Conservation (phyloP, 176 grass and related monocot species). For the Sorghum bicolor region Sorghum_bicolor_NCBIv3 NC_012871.2:50543001-50543500, state of each 20-base stretch:
- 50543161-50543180: no score
- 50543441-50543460: slow-evolving; percentile 97
- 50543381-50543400: slow-evolving; percentile 61
- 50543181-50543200: no score
- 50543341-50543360: slow-evolving; percentile 89
- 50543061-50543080: no score
- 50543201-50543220: slow-evolving; percentile 1
- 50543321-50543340: background rate
- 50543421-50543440: slow-evolving; percentile 79
- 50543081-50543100: no score
- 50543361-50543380: slow-evolving; percentile 79
- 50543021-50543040: no score
- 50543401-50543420: slow-evolving; percentile 71
- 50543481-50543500: slow-evolving; percentile 28
- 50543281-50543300: background rate
- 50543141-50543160: no score
- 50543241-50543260: background rate
- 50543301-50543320: background rate
- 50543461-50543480: slow-evolving; percentile 35
- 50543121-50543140: no score
- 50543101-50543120: no score
- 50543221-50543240: background rate
- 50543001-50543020: no score
- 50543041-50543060: no score
- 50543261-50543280: background rate